Percentiles rank a stretch among this genome's conserved stretches.
Conservation (phyloP, 306 rosid genomes). For the Fragaria ananassa region DNA sequence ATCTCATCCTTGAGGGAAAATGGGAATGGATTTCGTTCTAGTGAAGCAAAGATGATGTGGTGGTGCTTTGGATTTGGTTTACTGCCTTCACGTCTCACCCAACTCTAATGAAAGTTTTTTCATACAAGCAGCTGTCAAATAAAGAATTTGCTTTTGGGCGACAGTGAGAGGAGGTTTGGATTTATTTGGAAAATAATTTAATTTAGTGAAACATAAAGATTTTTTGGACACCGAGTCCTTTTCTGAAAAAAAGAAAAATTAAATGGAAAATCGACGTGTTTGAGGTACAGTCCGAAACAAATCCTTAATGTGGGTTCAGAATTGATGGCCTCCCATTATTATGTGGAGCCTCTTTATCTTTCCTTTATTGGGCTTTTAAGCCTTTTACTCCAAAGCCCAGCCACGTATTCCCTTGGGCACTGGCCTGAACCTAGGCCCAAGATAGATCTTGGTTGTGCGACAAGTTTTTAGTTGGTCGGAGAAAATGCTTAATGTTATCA, state of each 20-base stretch:
- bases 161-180: not conserved
- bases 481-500: no score
- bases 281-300: not conserved
- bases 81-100: slow-evolving; percentile 1
- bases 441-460: not conserved
- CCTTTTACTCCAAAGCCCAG: not conserved
- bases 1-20: not conserved
- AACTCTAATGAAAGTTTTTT: not conserved
- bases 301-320: not conserved
- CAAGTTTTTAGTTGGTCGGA: no score
- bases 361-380: no score
- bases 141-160: not conserved
- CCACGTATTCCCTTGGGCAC: not conserved
- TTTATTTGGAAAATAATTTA: not conserved
- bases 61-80: not conserved
- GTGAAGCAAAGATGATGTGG: not conserved
- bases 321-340: not conserved
- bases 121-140: not conserved
- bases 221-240: not conserved
- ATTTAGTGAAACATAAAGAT: not conserved
- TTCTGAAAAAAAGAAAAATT: not conserved
- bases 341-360: not conserved
- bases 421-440: not conserved
- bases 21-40: not conserved
- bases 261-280: not conserved